Evolutionary conservation across 768 basidiomycete genomes (phyloP), one percentile per base, ranked within the genome.

Genomic region (Kwoniella shandongensis): DNA sequence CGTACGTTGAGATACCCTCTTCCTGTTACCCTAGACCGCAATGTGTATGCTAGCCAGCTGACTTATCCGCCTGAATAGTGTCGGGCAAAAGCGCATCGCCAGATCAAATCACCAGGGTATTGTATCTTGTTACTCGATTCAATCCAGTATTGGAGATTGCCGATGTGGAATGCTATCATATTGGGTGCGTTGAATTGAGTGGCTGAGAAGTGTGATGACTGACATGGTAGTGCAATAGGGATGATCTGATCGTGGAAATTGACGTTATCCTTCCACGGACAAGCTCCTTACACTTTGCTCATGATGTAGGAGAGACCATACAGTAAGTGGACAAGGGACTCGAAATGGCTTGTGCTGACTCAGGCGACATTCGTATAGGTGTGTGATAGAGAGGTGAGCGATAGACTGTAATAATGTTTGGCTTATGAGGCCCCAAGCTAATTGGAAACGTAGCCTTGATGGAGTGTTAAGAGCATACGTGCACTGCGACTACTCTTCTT

Each of bases 51-150:
- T 26, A 39, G 35, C 63, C n/a, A 4, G n/a, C n/a, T n/a, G n/a
- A n/a, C n/a, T 54, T 38, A 11, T 0, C 10, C 18, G 12, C 8
- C 15, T 2, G 11, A 55, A n/a, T n/a, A 75, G 73, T 76, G 22
- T 73, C 73, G 10, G 75, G 73, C 13, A 60, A 59, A 45, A 49
- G 66, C 13, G 72, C 75, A 0, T 61, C 69, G 4, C 26, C 46
- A 17, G 70, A 72, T 51, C 70, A 74, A 49, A 50, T 72, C 44
- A 72, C 70, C 3, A 39, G 72, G 29, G 68, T 79, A 27, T 64
- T 79, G 1, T 79, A 79, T 46, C 70, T 79, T 20, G 74, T 77
- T 36, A 74, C 76, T 3, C 62, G 79, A 5, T 79, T 79, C 70
- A 73, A 72, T 39, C 75, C 78, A 2, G 72, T 79, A 4, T 59